phyloP scores from a whole-genome alignment of 148 eudicot genomes.

The Euryodendron excelsum region DNA sequence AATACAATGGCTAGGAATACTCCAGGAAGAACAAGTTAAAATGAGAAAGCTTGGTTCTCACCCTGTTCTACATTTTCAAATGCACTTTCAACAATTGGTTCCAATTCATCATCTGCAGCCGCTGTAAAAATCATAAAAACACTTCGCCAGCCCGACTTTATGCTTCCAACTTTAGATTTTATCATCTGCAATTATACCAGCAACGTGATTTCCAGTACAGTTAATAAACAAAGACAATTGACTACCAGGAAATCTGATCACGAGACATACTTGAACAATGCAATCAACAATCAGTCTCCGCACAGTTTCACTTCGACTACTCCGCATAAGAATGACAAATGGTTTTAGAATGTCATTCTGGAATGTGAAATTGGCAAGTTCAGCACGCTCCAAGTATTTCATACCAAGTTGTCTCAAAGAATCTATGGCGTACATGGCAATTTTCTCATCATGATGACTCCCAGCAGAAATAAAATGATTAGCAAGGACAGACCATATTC shows the following conservation, averaged over 20 bases:
- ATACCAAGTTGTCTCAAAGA: constrained; percentile 94
- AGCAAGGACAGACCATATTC: constrained; percentile 96
- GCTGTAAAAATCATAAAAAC: constrained; percentile 99
- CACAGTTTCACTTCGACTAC: constrained; percentile 77
- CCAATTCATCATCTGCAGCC: constrained; percentile 96
- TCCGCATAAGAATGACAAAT: constrained; percentile 93
- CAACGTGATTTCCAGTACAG: constrained; percentile 10
- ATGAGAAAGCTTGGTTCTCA: constrained; percentile 28
- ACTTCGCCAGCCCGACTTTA: constrained; percentile 98
- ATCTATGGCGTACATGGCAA: constrained; percentile 99
- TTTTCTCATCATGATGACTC: constrained; percentile 95
- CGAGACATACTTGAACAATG: constrained; percentile 81
- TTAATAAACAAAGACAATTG: not conserved
- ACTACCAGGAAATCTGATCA: not conserved
- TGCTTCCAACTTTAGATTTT: constrained; percentile 96
- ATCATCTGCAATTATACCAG: constrained; percentile 64
- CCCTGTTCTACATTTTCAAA: constrained; percentile 99
- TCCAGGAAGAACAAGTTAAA: not conserved
- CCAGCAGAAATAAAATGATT: constrained; percentile 98
- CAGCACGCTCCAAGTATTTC: constrained; percentile 95
- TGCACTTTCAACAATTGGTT: constrained; percentile 94
- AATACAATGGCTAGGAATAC: not conserved
- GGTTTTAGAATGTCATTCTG: constrained; percentile 98
- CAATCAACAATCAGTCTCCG: constrained; percentile 96
- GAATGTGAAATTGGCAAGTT: constrained; percentile 89